Base-by-base conservation (phyloP, 2,329 filamentous ascomycete genomes). In the Alternaria conjuncta region DNA sequence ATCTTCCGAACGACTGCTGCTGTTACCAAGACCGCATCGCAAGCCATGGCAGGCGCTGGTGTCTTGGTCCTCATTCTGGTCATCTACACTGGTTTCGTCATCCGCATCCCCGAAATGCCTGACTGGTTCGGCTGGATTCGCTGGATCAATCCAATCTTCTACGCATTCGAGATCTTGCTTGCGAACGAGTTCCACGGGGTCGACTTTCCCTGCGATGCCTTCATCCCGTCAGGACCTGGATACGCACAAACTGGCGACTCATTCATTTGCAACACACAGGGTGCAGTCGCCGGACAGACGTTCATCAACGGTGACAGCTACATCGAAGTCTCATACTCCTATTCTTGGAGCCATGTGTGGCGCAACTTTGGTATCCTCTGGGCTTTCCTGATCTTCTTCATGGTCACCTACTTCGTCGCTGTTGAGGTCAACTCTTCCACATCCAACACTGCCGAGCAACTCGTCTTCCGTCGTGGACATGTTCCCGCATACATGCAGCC, bases 1-100 rank as follows among this genome's bases (percentile, higher is more conserved):
- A 86, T 94, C 59, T 96, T 96, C 85, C 87, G 93, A 55, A 90
- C 88, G 5, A 92, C 96, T 65, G 93, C 87, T 21, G 89, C 91
- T 1, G 83, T 91, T 2, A 93, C 93, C 3, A 86, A 91, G 51
- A 92, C 91, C 0, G 78, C 87, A 9, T 83, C 84, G 1, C 86
- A 88, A 69, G 86, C 87, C 12, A 81, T 88, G 81, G 84, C 85
- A 4, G 83, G 85, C 0, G 82, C 86, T 3, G 83, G 84, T 41
- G 79, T 89, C 13, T 71, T 88, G 55, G 89, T 92, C 55, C 82
- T 92, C 44, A 85, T 85, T 32, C 84, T 92, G 20, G 85, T 93
- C 75, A 88, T 85, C 32, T 86, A 85, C 55, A 93, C 91, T 15
- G 91, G 89, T 55, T 92, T 93, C 75, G 81, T 89, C 26, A 89